Base-by-base conservation (phyloP, 371 early-diverging fungal genomes). In the Batrachochytrium dendrobatidis region DNA sequence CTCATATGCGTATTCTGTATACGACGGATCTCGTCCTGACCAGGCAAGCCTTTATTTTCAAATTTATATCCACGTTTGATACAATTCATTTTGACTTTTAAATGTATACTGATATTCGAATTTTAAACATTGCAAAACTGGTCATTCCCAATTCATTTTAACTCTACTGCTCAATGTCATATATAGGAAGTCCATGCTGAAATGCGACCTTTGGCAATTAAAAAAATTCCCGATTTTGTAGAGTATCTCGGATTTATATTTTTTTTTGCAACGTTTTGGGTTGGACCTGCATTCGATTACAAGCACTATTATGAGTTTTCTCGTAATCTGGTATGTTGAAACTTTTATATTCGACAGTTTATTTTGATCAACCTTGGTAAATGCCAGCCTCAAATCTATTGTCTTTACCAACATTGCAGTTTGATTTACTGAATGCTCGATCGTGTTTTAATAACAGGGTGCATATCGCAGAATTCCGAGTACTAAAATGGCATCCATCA, bases 281-380 rank as follows among this genome's bases (percentile, higher is more conserved):
- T 86, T 0, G 97, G 95, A 1, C 95, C 97, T 0, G 78, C 90
- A 1, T 86, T 92, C 59, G 90, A 89, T 63, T 83, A 82, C 46
- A 57, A 49, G 12, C 62, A 86, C 55, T 89, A 91, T 70, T 69
- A 77, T 17, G 70, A 73, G 29, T 86, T 85, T 60, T 70, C 76
- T 17, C 70, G 68, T n/a, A 62, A 71, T 63, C 64, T 72, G 6
- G 70, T 68, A 35, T 53, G 57, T 43, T 63, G 59, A 35, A 28
- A 45, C 24, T 17, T 12, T n/a, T n/a, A n/a, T n/a, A n/a, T n/a
- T n/a, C n/a, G n/a, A n/a, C n/a, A n/a, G n/a, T n/a, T n/a, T n/a
- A n/a, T n/a, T n/a, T n/a, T n/a, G n/a, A n/a, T n/a, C n/a, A n/a
- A n/a, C n/a, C n/a, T n/a, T n/a, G n/a, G n/a, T n/a, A n/a, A n/a